phyloP scores from a whole-genome alignment of 2,329 filamentous ascomycete genomes.

The Venturia pyrina region DNA sequence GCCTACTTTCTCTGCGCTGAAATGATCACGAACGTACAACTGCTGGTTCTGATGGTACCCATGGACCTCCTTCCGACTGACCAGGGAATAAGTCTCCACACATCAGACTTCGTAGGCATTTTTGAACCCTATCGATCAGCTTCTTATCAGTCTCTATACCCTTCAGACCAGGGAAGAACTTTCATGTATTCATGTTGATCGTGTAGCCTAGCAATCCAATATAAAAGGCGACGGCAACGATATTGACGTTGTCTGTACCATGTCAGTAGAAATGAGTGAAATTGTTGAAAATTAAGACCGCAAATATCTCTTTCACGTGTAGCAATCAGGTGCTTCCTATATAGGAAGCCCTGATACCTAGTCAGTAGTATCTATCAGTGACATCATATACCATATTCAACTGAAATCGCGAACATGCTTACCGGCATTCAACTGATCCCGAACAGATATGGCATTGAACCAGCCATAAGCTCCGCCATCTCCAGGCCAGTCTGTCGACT shows the following conservation, averaged over 20 bases:
- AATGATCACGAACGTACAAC: not conserved
- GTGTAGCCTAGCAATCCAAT: not conserved
- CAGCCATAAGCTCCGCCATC: not conserved
- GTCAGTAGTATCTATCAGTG: too few relatives aligned
- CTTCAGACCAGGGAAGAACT: not conserved
- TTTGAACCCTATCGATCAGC: not conserved
- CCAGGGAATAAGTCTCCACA: not conserved
- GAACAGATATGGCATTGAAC: not conserved
- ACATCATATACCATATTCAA: too few relatives aligned
- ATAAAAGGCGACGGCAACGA: not conserved
- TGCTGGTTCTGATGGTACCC: not conserved
- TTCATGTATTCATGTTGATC: not conserved
- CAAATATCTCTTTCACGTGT: too few relatives aligned
- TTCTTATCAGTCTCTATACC: not conserved
- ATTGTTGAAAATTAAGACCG: too few relatives aligned
- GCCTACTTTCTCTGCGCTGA: not conserved
- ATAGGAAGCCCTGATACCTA: too few relatives aligned
- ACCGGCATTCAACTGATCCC: not conserved
- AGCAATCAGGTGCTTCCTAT: too few relatives aligned
- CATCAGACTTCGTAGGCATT: not conserved
- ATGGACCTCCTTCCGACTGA: not conserved
- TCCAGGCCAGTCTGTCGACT: not conserved
- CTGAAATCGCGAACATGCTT: not conserved
- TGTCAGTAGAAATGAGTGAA: not conserved
- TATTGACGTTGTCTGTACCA: not conserved